These are phyloP conservation scores for Thozetella sp. DNA, from an alignment of 495 filamentous ascomycete species.

Conservation along the genomic window DNA sequence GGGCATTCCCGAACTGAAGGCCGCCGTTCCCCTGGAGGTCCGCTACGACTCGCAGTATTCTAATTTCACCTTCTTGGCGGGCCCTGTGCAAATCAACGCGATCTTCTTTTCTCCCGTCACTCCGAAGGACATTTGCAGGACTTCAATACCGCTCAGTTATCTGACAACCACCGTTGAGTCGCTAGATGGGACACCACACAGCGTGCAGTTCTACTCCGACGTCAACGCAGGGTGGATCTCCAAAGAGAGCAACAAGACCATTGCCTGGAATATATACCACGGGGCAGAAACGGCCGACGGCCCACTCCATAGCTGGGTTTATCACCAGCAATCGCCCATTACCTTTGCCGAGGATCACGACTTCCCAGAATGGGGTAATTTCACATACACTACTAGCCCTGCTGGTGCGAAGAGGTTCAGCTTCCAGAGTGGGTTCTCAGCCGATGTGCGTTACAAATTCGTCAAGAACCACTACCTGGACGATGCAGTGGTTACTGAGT, in stretches of 20 bases:
- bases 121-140: conserved; percentile 80
- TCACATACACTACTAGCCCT: conserved; percentile 61
- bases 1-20: conserved; percentile 17
- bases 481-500: conserved; percentile 53
- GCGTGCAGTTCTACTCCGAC: conserved; percentile 68
- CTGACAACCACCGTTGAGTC: conserved; percentile 71
- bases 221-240: conserved; percentile 82
- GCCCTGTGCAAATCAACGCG: conserved; percentile 60
- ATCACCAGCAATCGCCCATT: conserved; percentile 58
- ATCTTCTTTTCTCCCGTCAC: conserved; percentile 87
- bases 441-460: conserved; percentile 65
- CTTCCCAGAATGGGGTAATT: conserved; percentile 77
- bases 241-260: conserved; percentile 56
- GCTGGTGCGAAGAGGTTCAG: conserved; percentile 50
- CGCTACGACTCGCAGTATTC: conserved; percentile 17
- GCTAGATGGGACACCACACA: conserved; percentile 51
- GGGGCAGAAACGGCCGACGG: conserved; percentile 21
- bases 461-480: conserved; percentile 60
- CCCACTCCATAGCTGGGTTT: conserved; percentile 37
- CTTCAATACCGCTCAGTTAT: conserved; percentile 82
- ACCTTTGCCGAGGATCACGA: conserved; percentile 68
- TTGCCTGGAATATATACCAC: conserved; percentile 61
- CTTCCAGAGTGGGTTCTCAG: conserved; percentile 68
- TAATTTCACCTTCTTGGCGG: conserved; percentile 32
- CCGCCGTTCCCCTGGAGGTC: conserved; percentile 12